These are phyloP conservation scores for Talaromyces amestolkiae DNA, from an alignment of 2,329 filamentous ascomycete species.

Conservation along the genomic window DNA sequence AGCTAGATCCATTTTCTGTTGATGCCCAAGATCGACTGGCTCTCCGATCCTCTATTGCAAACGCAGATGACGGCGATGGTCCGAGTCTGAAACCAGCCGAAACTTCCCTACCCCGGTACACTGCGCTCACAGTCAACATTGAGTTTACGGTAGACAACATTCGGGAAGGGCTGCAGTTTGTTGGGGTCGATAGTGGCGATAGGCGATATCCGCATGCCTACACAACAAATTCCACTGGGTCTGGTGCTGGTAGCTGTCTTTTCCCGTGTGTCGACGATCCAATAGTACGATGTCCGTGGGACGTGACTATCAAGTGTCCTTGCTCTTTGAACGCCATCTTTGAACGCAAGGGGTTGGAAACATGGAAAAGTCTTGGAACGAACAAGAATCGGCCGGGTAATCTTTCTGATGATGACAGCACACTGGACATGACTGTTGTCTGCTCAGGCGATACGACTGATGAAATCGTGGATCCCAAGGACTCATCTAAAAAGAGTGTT, in stretches of 20 bases:
- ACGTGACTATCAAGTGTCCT: slow-evolving; percentile 80
- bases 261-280: slow-evolving; percentile 93
- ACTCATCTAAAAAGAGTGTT: slow-evolving; percentile 81
- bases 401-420: slow-evolving; percentile 73
- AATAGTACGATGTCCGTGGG: slow-evolving; percentile 78
- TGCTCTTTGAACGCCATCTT: slow-evolving; percentile 78
- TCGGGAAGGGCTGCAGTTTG: slow-evolving; percentile 86
- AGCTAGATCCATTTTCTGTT: slow-evolving; percentile 55
- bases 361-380: slow-evolving; percentile 21
- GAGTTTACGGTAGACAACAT: slow-evolving; percentile 75
- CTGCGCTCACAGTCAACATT: slow-evolving; percentile 64
- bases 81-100: slow-evolving; percentile 37
- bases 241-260: slow-evolving; percentile 77
- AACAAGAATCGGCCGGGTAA: slow-evolving; percentile 30
- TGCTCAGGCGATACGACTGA: slow-evolving; percentile 88
- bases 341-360: slow-evolving; percentile 35
- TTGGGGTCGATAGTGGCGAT: slow-evolving; percentile 77
- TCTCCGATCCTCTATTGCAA: slow-evolving; percentile 41
- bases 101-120: slow-evolving; percentile 50
- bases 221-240: slow-evolving; percentile 74
- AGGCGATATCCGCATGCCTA: slow-evolving; percentile 86
- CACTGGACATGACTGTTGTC: slow-evolving; percentile 82
- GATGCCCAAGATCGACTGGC: slow-evolving; percentile 48
- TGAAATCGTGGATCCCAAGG: slow-evolving; percentile 72
- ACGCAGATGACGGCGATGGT: slow-evolving; percentile 39